phyloP scores from a whole-genome alignment of 768 basidiomycete genomes.

The Trametes cubensis region DNA sequence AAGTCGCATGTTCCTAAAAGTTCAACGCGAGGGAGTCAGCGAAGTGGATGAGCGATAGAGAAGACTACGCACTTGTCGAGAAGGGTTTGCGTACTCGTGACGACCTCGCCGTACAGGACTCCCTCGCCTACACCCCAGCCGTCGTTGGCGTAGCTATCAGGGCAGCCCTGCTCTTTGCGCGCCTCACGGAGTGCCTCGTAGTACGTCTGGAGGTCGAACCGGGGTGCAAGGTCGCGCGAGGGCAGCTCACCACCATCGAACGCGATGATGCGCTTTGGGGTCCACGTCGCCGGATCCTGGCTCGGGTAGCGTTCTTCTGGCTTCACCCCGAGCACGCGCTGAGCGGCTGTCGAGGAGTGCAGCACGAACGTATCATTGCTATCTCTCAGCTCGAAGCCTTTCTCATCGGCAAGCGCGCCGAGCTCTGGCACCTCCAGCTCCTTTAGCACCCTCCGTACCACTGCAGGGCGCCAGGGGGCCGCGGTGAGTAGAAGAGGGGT shows the following conservation, averaged over 20 bases:
- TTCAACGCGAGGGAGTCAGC: not conserved
- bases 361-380: conserved; percentile 73
- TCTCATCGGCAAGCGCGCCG: conserved; percentile 16
- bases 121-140: conserved; percentile 72
- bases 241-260: conserved; percentile 54
- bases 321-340: conserved; percentile 25
- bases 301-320: conserved; percentile 26
- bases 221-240: conserved; percentile 57
- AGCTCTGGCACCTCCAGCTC: conserved; percentile 39
- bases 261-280: conserved; percentile 57
- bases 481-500: conserved; percentile 36
- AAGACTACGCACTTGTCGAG: conserved; percentile 73
- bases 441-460: conserved; percentile 45
- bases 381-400: conserved; percentile 55
- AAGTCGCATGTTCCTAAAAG: conserved; percentile 73
- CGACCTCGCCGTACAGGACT: conserved; percentile 82
- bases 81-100: conserved; percentile 95
- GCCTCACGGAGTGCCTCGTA: conserved; percentile 51
- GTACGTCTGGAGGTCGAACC: conserved; percentile 70
- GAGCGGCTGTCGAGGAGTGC: conserved; percentile 42
- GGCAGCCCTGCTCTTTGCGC: conserved; percentile 34
- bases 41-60: not conserved
- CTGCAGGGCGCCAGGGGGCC: conserved; percentile 38
- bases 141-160: conserved; percentile 26
- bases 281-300: conserved; percentile 41